A percentile compares a stretch with the other conserved stretches of the same genome.
phyloP scores from a whole-genome alignment of 768 basidiomycete species.

The Suillus sp. region DNA sequence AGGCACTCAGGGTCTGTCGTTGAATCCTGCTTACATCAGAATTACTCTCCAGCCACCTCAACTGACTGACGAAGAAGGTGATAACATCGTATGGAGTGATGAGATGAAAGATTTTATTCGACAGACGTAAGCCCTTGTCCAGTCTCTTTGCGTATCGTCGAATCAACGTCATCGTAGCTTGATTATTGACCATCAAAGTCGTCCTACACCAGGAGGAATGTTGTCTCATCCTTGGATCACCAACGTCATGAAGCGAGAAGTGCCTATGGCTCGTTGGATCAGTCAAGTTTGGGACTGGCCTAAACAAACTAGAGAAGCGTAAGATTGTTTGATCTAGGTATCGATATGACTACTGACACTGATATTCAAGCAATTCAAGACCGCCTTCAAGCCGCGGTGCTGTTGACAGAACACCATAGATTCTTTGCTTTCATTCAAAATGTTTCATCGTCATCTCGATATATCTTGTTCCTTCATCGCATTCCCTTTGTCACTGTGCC shows the following conservation, averaged over 20 bases:
- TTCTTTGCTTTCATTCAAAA: constrained; percentile 1
- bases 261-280: constrained; percentile 90
- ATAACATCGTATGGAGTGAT: constrained; percentile 61
- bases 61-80: constrained; percentile 71
- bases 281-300: constrained; percentile 83
- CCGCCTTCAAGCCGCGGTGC: constrained; percentile 11
- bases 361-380: constrained; percentile 2
- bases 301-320: constrained; percentile 36
- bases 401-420: constrained; percentile 8
- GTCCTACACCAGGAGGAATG: constrained; percentile 85
- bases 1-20: constrained; percentile 24
- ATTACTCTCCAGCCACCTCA: constrained; percentile 63
- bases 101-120: constrained; percentile 93
- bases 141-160: constrained; percentile 12
- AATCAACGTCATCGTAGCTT: constrained; percentile 46
- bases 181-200: constrained; percentile 63
- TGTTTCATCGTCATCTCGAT: background rate
- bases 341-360: background rate
- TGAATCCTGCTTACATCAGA: constrained; percentile 22
- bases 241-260: constrained; percentile 74
- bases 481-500: background rate
- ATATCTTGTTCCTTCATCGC: constrained; percentile 11
- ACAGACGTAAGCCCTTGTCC: constrained; percentile 55
- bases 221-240: constrained; percentile 83
- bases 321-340: constrained; percentile 10